Conservation (phyloP, 441 rosid species). For the Arabidopsis hybrid region DNA sequence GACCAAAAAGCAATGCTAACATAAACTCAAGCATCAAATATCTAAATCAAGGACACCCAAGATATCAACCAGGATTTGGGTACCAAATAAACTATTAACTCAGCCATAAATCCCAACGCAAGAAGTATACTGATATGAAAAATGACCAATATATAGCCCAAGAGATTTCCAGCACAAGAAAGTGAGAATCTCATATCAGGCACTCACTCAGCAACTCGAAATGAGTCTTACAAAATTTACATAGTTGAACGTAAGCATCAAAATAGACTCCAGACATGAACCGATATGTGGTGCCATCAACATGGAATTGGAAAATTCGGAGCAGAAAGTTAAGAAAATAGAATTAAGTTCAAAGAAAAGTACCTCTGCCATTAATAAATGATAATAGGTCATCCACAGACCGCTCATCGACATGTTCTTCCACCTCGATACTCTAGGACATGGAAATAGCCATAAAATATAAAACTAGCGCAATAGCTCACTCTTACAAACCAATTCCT, state of each 20-base stretch:
- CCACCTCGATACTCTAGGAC: slow-evolving; percentile 69
- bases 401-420: slow-evolving; percentile 79
- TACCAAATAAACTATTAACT: neutral
- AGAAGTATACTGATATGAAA: slow-evolving; percentile 8
- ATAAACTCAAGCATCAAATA: slow-evolving; percentile 18
- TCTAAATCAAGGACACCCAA: neutral
- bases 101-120: slow-evolving; percentile 32
- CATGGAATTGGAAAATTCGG: slow-evolving; percentile 21
- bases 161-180: slow-evolving; percentile 1
- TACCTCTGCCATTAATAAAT: slow-evolving; percentile 87
- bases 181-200: slow-evolving; percentile 14
- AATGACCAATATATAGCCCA: slow-evolving; percentile 10
- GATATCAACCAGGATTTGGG: slow-evolving; percentile 34
- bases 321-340: slow-evolving; percentile 23
- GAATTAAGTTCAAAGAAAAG: slow-evolving; percentile 8
- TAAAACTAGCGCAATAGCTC: slow-evolving; percentile 12
- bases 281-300: slow-evolving; percentile 9
- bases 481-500: slow-evolving; percentile 14
- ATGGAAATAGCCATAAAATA: slow-evolving; percentile 31
- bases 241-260: slow-evolving; percentile 5
- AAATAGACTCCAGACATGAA: slow-evolving; percentile 15
- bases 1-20: slow-evolving; percentile 38
- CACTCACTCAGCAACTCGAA: slow-evolving; percentile 15
- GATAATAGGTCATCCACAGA: slow-evolving; percentile 93
- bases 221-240: neutral